Evolutionary conservation across 805 yeast species (phyloP).

Genomic region (Metschnikowia continentalis): DNA sequence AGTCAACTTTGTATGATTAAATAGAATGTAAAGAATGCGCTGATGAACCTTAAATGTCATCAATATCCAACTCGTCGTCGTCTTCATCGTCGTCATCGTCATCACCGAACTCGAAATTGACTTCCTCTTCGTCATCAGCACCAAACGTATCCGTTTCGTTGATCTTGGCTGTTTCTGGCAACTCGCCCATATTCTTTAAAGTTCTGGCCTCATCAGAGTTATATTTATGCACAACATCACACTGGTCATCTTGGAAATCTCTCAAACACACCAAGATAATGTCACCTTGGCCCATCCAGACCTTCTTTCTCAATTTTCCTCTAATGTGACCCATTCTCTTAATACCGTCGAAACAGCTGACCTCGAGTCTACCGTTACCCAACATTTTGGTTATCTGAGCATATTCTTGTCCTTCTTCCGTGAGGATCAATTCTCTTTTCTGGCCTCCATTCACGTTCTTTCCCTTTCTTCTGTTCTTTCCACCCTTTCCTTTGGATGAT

Average conservation of each 20-base stretch:
- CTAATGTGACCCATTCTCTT: slow-evolving; percentile 96
- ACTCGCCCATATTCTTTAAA: slow-evolving; percentile 90
- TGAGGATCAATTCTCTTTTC: slow-evolving; percentile 88
- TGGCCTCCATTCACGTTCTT: slow-evolving; percentile 88
- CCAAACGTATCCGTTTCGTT: slow-evolving; percentile 97
- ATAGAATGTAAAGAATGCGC: slow-evolving; percentile 2
- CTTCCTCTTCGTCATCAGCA: slow-evolving; percentile 94
- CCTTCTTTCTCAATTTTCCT: slow-evolving; percentile 98
- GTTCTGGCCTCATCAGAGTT: slow-evolving; percentile 98
- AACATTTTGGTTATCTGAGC: slow-evolving; percentile 98
- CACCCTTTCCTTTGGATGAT: slow-evolving; percentile 76
- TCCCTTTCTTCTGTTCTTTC: slow-evolving; percentile 96
- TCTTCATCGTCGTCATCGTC: slow-evolving; percentile 79
- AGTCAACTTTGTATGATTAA: neutral
- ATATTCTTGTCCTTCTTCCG: slow-evolving; percentile 97
- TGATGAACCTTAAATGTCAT: slow-evolving; percentile 63
- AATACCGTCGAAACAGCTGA: slow-evolving; percentile 88
- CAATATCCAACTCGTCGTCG: slow-evolving; percentile 79
- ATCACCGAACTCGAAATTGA: slow-evolving; percentile 96
- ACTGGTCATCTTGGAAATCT: slow-evolving; percentile 97
- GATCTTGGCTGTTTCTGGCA: slow-evolving; percentile 95
- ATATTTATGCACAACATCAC: slow-evolving; percentile 96
- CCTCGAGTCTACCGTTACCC: slow-evolving; percentile 97
- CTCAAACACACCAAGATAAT: slow-evolving; percentile 92
- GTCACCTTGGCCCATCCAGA: slow-evolving; percentile 99